phyloP scores from a whole-genome alignment of 164 flowering plant genomes.

The Malania oleifera region DNA sequence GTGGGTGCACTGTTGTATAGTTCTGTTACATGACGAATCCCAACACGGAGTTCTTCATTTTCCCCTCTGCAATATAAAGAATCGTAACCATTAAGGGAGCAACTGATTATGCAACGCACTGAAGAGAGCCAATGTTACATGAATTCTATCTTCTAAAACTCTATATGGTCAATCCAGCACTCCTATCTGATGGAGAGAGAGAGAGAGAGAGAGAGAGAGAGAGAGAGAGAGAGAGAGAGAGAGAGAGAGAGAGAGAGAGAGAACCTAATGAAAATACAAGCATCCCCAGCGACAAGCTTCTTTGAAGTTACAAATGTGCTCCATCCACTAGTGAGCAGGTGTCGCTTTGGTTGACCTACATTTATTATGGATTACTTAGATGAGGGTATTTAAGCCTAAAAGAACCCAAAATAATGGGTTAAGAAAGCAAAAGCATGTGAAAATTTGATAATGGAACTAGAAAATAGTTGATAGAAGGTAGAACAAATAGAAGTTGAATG shows the following conservation, averaged over 20 bases:
- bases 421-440: not conserved
- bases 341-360: conserved; percentile 65
- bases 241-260: conserved; percentile 8
- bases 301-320: conserved; percentile 53
- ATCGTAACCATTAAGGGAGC: not conserved
- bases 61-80: conserved; percentile 39
- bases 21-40: conserved; percentile 42
- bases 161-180: no score
- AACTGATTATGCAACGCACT: not conserved
- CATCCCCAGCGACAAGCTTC: conserved; percentile 52
- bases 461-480: no score
- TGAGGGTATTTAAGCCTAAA: no score
- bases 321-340: conserved; percentile 69
- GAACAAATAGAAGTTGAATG: no score
- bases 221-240: not conserved
- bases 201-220: conserved; percentile 9
- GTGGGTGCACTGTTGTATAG: conserved; percentile 24
- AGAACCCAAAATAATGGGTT: no score
- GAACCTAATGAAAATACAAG: conserved; percentile 46
- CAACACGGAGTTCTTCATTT: conserved; percentile 51
- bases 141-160: not conserved
- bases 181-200: not conserved
- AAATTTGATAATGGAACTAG: no score
- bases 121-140: not conserved
- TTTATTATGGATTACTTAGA: not conserved